phyloP scores from a whole-genome alignment of 148 eudicot species.

The Amaranthus palmeri region DNA sequence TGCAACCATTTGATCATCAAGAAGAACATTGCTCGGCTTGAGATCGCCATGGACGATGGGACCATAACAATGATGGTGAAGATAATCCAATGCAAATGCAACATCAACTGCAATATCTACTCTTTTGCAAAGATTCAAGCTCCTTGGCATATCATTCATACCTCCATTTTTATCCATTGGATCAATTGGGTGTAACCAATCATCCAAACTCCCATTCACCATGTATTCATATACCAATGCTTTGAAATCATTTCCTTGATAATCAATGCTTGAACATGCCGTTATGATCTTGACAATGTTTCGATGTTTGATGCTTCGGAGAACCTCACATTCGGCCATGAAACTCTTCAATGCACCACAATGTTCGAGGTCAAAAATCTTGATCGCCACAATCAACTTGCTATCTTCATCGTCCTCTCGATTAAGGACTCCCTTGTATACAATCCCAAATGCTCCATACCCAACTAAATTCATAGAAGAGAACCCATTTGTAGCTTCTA shows the following conservation, averaged over 20 bases:
- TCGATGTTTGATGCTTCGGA: conserved; percentile 10
- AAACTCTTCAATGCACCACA: conserved; percentile 4
- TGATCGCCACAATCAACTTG: conserved; percentile 5
- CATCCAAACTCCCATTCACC: conserved; percentile 16
- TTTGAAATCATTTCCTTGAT: conserved; percentile 15
- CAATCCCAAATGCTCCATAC: conserved; percentile 18
- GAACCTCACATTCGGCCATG: conserved; percentile 12
- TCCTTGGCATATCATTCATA: not conserved
- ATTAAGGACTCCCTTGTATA: conserved; percentile 22
- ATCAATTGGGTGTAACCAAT: conserved; percentile 3
- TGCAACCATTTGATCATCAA: conserved; percentile 29
- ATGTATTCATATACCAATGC: conserved; percentile 17
- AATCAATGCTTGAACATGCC: conserved; percentile 15
- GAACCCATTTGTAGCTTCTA: conserved; percentile 24
- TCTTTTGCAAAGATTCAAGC: conserved; percentile 4
- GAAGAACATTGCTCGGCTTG: conserved; percentile 30
- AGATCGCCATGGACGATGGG: conserved; percentile 29
- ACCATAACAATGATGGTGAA: conserved; percentile 19
- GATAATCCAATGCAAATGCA: conserved; percentile 34
- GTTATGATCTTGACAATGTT: conserved; percentile 12
- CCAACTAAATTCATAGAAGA: conserved; percentile 19
- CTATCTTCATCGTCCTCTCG: not conserved
- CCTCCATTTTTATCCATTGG: not conserved
- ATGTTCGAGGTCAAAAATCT: not conserved
- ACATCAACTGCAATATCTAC: conserved; percentile 23